Evolutionary conservation across 805 yeast species (phyloP), one percentile per base, ranked within the genome.

Genomic region (Metschnikowia koreensis): DNA sequence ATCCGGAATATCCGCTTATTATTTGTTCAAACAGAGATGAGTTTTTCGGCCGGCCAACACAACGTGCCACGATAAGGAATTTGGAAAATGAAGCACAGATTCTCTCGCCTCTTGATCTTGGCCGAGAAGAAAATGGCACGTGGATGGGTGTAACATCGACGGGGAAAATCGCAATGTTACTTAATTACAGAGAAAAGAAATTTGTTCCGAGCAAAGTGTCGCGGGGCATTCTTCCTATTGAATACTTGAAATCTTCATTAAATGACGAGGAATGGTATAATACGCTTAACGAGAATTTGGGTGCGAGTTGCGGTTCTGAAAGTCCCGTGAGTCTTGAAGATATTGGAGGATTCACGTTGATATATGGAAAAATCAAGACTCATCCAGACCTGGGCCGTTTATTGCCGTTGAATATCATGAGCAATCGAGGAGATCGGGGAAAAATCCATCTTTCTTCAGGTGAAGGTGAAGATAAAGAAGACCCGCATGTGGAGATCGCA

Each of bases 21-120:
- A 64, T 90, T 5, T 70, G 89, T 3, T 89, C 97, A 3, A 93
- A 93, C 64, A 68, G 99, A 43, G 99, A 94, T 64, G 99, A 94
- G 66, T 88, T 72, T 60, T 83, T 87, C 63, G 79, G 75, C 41
- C 70, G 99, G 46, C 83, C 85, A 1, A 93, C 98, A 0, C 76
- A 79, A 48, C 63, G 66, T n/a, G 85, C 93, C 38, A 60, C 64
- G 47, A 53, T 60, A n/a, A 55, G 73, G 43, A 44, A 43, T 3
- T 57, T 74, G 48, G 66, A 73, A 52, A 68, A 72, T 46, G 66
- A 68, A 12, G 45, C 62, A 10, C 55, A 62, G 40, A 69, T 86
- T 1, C 64, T 89, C 10, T 79, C 87, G 7, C 97, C 97, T 0
- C 69, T 77, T 38, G 97, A 93, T 65, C 66, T 87, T 60, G 89